Evolutionary conservation across 805 yeast genomes (phyloP).

Genomic region (Candida hungchunana): DNA sequence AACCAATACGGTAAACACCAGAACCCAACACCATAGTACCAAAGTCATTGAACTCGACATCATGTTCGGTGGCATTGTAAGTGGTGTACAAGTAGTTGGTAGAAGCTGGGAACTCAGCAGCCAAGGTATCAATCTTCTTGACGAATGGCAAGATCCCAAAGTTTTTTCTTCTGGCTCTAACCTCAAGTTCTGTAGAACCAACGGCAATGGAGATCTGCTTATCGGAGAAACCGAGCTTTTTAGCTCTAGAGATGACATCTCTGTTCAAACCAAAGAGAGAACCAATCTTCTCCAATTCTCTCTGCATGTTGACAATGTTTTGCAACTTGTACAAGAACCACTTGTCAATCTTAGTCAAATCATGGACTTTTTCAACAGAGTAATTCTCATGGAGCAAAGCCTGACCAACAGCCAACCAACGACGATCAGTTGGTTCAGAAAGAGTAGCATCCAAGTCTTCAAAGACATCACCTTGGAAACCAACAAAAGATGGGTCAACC

Average conservation of each 20-base stretch:
- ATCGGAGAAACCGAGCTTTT: constrained; percentile 93
- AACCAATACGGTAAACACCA: constrained; percentile 98
- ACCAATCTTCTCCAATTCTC: constrained; percentile 64
- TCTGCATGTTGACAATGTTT: constrained; percentile 90
- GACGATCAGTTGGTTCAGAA: constrained; percentile 87
- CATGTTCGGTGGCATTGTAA: constrained; percentile 84
- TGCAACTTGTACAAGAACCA: constrained; percentile 93
- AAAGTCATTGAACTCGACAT: constrained; percentile 78
- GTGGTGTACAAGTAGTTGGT: constrained; percentile 96
- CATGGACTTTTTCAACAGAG: constrained; percentile 88
- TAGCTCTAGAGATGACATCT: constrained; percentile 73
- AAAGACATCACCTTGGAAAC: constrained; percentile 83
- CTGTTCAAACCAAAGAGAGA: constrained; percentile 55
- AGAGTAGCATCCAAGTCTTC: constrained; percentile 76
- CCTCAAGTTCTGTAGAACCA: constrained; percentile 69
- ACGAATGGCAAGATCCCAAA: constrained; percentile 87
- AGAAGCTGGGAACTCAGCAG: constrained; percentile 98
- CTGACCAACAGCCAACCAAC: constrained; percentile 98
- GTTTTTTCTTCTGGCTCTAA: constrained; percentile 75
- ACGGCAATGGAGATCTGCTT: constrained; percentile 83
- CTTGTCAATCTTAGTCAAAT: constrained; percentile 85
- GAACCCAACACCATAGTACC: constrained; percentile 96
- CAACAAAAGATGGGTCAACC: constrained; percentile 85
- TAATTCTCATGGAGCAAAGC: constrained; percentile 90
- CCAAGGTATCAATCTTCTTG: constrained; percentile 93